These are phyloP conservation scores for Fraxinus latifolia DNA, from an alignment of 305 asterid genomes.

Conservation along the genomic window DNA sequence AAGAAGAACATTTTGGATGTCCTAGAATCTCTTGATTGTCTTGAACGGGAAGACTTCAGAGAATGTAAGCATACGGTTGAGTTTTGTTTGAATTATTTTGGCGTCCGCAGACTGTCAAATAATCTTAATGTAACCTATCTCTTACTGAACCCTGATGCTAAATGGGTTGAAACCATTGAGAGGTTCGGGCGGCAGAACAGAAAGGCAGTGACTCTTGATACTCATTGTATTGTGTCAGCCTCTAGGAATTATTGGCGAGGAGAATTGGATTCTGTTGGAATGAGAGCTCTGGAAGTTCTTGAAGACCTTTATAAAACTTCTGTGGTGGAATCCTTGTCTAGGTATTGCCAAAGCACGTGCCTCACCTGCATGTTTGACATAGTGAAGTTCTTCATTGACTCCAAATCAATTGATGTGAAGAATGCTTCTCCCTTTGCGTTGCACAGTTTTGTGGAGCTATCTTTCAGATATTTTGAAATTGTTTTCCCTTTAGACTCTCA, in stretches of 20 bases:
- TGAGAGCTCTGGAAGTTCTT: constrained; percentile 45
- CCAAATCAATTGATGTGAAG: constrained; percentile 14
- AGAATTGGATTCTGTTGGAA: constrained; percentile 44
- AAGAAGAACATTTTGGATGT: constrained; percentile 29
- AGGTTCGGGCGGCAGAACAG: constrained; percentile 22
- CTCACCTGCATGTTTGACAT: constrained; percentile 39
- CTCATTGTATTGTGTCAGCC: constrained; percentile 37
- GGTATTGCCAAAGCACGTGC: constrained; percentile 32
- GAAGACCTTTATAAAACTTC: constrained; percentile 27
- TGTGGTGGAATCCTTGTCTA: constrained; percentile 12
- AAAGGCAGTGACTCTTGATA: constrained; percentile 32
- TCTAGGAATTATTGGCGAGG: constrained; percentile 42
- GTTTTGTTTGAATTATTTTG: constrained; percentile 48
- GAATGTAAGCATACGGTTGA: constrained; percentile 20
- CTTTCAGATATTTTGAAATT: constrained; percentile 25
- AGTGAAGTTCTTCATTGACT: constrained; percentile 30
- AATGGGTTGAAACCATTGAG: constrained; percentile 41
- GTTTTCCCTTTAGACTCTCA: constrained; percentile 51
- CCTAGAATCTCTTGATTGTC: constrained; percentile 36
- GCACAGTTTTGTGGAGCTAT: constrained; percentile 24
- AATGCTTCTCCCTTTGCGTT: constrained; percentile 20
- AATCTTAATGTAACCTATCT: constrained; percentile 22
- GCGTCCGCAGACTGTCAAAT: constrained; percentile 37
- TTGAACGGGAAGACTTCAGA: constrained; percentile 24
- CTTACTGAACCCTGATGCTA: constrained; percentile 48